A percentile compares a stretch with the other conserved stretches of the same genome.
These are phyloP conservation scores for Craterostigma plantagineum DNA, from an alignment of 257 asterid genomes.

Conservation along the genomic window DNA sequence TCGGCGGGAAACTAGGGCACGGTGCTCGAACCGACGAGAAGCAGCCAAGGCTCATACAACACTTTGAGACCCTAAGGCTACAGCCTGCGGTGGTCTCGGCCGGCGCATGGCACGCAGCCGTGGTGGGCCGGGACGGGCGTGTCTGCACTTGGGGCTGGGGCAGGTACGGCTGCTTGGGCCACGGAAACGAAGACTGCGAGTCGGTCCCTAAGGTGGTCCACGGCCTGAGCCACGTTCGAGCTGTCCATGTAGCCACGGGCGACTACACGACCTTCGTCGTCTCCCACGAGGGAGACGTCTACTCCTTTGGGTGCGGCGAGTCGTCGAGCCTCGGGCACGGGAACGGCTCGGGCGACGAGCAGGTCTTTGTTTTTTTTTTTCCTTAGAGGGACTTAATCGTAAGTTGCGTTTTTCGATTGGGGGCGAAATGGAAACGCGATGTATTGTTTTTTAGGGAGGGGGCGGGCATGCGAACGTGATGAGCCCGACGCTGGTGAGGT, in stretches of 20 bases:
- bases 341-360: slow-evolving; percentile 41
- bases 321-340: slow-evolving; percentile 93
- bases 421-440: too few species aligned
- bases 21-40: slow-evolving; percentile 77
- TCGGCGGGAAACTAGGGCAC: slow-evolving; percentile 98
- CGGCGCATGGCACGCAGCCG: slow-evolving; percentile 99
- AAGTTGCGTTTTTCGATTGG: too few species aligned
- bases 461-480: slow-evolving; percentile 46
- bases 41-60: slow-evolving; percentile 70
- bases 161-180: slow-evolving; percentile 95
- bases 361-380: slow-evolving; percentile 30
- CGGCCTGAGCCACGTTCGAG: slow-evolving; percentile 56
- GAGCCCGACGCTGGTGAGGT: slow-evolving; percentile 64
- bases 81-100: slow-evolving; percentile 90
- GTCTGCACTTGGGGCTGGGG: slow-evolving; percentile 99
- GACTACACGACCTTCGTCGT: slow-evolving; percentile 92
- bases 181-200: slow-evolving; percentile 91
- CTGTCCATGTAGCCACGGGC: slow-evolving; percentile 86
- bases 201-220: slow-evolving; percentile 83
- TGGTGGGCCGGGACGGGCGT: slow-evolving; percentile 86
- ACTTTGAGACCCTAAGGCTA: slow-evolving; percentile 54
- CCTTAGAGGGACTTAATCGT: too few species aligned
- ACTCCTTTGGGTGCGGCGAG: slow-evolving; percentile 94
- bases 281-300: slow-evolving; percentile 70
- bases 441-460: slow-evolving; percentile 10